Conservation (phyloP, 305 asterid species). For the Rubia peregrina region DNA sequence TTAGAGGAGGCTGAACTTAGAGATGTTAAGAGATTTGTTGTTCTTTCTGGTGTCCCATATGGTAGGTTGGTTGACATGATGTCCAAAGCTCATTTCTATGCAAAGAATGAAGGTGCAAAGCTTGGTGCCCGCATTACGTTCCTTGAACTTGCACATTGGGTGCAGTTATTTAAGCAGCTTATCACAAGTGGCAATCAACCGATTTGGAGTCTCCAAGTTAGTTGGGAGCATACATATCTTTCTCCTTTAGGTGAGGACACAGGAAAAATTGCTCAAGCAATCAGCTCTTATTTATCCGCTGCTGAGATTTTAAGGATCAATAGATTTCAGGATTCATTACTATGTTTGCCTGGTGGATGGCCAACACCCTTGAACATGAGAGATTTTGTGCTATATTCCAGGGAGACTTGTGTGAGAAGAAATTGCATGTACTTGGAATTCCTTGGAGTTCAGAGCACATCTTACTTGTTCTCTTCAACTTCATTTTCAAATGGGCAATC, state of each 20-base stretch:
- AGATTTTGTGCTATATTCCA: conserved; percentile 61
- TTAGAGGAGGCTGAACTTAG: conserved; percentile 50
- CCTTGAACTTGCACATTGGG: conserved; percentile 96
- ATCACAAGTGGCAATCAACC: conserved; percentile 62
- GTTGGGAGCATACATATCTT: conserved; percentile 88
- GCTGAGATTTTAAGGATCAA: conserved; percentile 35
- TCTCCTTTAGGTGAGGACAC: conserved; percentile 78
- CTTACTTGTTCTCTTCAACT: conserved; percentile 23
- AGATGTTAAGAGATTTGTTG: conserved; percentile 65
- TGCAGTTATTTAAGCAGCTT: conserved; percentile 75
- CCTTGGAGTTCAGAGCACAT: conserved; percentile 55
- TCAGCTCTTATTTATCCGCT: conserved; percentile 36
- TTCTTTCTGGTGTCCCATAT: conserved; percentile 71
- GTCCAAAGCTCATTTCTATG: conserved; percentile 81
- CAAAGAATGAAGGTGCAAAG: conserved; percentile 60
- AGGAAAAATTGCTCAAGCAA: conserved; percentile 55
- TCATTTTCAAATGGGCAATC: conserved; percentile 27
- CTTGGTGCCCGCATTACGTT: conserved; percentile 54
- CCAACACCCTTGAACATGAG: conserved; percentile 67
- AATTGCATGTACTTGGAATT: conserved; percentile 70
- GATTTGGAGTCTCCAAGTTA: conserved; percentile 75
- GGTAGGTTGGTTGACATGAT: conserved; percentile 68
- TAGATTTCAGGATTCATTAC: conserved; percentile 38
- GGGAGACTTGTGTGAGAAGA: conserved; percentile 61
- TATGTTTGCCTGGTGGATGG: conserved; percentile 89